A percentile compares a stretch with the other conserved stretches of the same genome.
These are phyloP conservation scores for Thozetella sp. DNA, from an alignment of 495 filamentous ascomycete species.

Conservation along the genomic window DNA sequence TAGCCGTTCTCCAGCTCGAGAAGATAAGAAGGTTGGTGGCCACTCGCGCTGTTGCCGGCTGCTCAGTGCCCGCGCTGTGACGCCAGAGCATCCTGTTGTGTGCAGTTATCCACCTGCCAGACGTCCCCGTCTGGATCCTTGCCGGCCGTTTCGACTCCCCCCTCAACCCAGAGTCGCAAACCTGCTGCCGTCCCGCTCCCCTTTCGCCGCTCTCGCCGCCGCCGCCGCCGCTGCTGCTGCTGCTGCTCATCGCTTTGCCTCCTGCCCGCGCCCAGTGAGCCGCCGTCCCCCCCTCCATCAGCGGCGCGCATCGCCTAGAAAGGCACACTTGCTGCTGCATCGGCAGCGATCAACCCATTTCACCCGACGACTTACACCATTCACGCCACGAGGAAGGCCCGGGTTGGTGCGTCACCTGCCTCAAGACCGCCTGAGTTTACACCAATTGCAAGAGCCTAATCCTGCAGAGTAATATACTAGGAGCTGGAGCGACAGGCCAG, in stretches of 20 bases:
- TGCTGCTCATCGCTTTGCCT: too few relatives aligned
- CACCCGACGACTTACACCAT: constrained; percentile 1
- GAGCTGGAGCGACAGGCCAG: background rate
- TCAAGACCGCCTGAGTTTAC: background rate
- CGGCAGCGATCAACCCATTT: constrained; percentile 2
- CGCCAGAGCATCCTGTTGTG: background rate
- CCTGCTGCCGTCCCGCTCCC: background rate
- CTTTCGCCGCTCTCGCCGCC: background rate
- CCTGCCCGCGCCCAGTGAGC: too few relatives aligned
- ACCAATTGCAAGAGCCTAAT: background rate
- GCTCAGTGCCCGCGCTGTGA: background rate
- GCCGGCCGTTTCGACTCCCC: too few relatives aligned
- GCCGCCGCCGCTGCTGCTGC: too few relatives aligned
- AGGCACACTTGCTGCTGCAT: background rate
- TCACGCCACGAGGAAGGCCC: background rate
- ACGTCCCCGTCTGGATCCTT: too few relatives aligned
- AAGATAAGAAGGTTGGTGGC: background rate
- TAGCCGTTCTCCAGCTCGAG: background rate
- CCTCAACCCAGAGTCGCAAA: too few relatives aligned
- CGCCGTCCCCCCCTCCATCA: background rate
- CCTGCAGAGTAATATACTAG: background rate
- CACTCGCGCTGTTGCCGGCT: background rate
- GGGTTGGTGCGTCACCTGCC: background rate
- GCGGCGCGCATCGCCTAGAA: background rate
- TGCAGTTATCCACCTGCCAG: background rate